A percentile compares a stretch with the other conserved stretches of the same genome.
These are phyloP conservation scores for Arabidopsis lyrata DNA, from an alignment of 441 rosid species.

Conservation along the genomic window DNA sequence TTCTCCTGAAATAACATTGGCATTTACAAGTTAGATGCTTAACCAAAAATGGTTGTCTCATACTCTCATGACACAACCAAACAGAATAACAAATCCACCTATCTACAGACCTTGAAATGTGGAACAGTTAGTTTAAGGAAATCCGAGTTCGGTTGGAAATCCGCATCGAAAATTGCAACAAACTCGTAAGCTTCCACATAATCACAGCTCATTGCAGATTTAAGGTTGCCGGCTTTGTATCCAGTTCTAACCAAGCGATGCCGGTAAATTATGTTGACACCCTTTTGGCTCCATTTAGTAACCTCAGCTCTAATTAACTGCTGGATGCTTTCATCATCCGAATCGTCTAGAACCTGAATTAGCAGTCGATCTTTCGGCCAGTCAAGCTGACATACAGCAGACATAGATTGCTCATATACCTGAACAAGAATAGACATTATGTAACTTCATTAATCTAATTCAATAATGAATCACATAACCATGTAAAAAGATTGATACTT, in stretches of 20 bases:
- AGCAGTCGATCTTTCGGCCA: slow-evolving; percentile 83
- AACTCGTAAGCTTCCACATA: slow-evolving; percentile 76
- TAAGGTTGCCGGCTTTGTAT: slow-evolving; percentile 95
- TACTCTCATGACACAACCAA: slow-evolving; percentile 14
- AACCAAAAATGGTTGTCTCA: not conserved
- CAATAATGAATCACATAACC: not conserved
- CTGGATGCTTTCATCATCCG: slow-evolving; percentile 73
- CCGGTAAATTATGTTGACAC: slow-evolving; percentile 70
- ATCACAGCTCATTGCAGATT: slow-evolving; percentile 90
- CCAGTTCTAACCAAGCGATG: slow-evolving; percentile 85
- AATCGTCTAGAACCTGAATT: slow-evolving; percentile 89
- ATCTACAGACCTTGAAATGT: slow-evolving; percentile 72
- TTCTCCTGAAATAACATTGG: slow-evolving; percentile 58
- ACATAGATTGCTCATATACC: slow-evolving; percentile 88
- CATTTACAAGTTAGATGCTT: slow-evolving; percentile 19
- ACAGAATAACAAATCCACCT: slow-evolving; percentile 2
- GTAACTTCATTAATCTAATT: not conserved
- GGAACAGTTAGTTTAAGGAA: slow-evolving; percentile 77
- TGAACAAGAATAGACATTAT: slow-evolving; percentile 1
- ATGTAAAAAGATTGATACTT: not conserved
- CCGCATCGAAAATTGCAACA: slow-evolving; percentile 90
- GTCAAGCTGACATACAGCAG: slow-evolving; percentile 83
- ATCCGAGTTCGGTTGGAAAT: slow-evolving; percentile 83
- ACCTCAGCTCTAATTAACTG: slow-evolving; percentile 75
- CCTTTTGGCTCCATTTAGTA: slow-evolving; percentile 67